These are phyloP conservation scores for Lophium mytilinum DNA, from an alignment of 495 filamentous ascomycete species.

Conservation along the genomic window DNA sequence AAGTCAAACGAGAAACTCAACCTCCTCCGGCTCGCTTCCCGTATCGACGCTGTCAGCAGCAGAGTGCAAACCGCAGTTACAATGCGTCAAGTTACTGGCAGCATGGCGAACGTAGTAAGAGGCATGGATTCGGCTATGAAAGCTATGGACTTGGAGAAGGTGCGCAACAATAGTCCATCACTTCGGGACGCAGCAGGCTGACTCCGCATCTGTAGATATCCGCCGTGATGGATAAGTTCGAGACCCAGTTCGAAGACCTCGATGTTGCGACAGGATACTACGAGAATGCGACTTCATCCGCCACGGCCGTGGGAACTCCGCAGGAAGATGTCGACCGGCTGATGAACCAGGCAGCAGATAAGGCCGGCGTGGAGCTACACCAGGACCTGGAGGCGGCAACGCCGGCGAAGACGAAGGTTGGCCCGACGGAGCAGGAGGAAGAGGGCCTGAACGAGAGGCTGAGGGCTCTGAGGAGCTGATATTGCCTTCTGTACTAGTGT, in stretches of 20 bases:
- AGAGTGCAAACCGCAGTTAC: conserved; percentile 59
- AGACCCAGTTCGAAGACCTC: conserved; percentile 75
- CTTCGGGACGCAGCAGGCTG: not conserved
- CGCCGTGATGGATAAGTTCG: conserved; percentile 65
- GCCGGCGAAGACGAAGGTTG: conserved; percentile 32
- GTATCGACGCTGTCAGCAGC: conserved; percentile 56
- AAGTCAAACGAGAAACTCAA: conserved; percentile 65
- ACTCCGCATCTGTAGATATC: conserved; percentile 39
- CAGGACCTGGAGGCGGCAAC: conserved; percentile 55
- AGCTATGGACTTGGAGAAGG: conserved; percentile 62
- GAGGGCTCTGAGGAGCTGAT: conserved; percentile 41
- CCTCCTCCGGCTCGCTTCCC: conserved; percentile 48
- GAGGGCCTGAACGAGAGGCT: conserved; percentile 41
- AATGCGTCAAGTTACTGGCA: conserved; percentile 56
- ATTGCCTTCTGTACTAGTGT: not conserved
- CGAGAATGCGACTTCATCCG: conserved; percentile 69
- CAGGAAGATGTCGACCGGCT: conserved; percentile 78
- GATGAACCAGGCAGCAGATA: conserved; percentile 72
- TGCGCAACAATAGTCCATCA: conserved; percentile 19
- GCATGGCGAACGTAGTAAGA: conserved; percentile 56
- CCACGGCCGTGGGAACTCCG: conserved; percentile 66
- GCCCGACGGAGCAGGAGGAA: conserved; percentile 38
- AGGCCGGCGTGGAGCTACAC: conserved; percentile 67
- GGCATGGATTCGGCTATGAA: conserved; percentile 62
- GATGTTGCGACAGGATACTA: conserved; percentile 77